phyloP scores from a whole-genome alignment of 495 filamentous ascomycete genomes.

The Talaromyces stipitatus region DNA sequence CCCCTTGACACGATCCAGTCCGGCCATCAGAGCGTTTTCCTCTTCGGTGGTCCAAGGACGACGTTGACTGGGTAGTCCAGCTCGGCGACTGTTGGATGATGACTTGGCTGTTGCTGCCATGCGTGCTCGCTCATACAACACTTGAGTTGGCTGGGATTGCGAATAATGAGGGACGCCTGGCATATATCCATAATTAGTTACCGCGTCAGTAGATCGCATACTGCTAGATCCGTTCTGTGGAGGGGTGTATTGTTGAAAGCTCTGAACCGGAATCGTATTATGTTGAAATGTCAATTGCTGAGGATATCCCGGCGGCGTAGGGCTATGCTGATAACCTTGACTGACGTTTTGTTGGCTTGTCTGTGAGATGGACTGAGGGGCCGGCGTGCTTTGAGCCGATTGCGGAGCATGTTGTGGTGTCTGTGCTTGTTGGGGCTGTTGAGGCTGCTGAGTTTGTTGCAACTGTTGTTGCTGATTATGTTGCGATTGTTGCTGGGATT shows the following conservation, averaged over 20 bases:
- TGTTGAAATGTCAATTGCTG: slow-evolving; percentile 35
- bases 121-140: slow-evolving; percentile 74
- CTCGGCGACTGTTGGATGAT: slow-evolving; percentile 62
- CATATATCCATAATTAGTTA: slow-evolving; percentile 39
- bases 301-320: slow-evolving; percentile 33
- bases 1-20: slow-evolving; percentile 83
- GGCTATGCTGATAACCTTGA: slow-evolving; percentile 28
- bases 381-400: slow-evolving; percentile 15
- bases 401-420: slow-evolving; percentile 19
- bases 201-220: slow-evolving; percentile 22
- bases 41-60: slow-evolving; percentile 87
- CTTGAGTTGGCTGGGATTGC: slow-evolving; percentile 69
- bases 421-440: slow-evolving; percentile 20
- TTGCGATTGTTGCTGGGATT: slow-evolving; percentile 36
- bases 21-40: slow-evolving; percentile 87
- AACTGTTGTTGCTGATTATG: slow-evolving; percentile 25
- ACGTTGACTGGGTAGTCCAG: slow-evolving; percentile 74
- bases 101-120: slow-evolving; percentile 75
- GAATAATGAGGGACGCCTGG: slow-evolving; percentile 51
- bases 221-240: slow-evolving; percentile 28
- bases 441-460: slow-evolving; percentile 15
- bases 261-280: slow-evolving; percentile 26
- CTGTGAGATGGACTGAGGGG: slow-evolving; percentile 18
- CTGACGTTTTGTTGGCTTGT: slow-evolving; percentile 17
- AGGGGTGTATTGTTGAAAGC: slow-evolving; percentile 40